Conservation (phyloP, 768 basidiomycete species). For the Asterophora parasitica region DNA sequence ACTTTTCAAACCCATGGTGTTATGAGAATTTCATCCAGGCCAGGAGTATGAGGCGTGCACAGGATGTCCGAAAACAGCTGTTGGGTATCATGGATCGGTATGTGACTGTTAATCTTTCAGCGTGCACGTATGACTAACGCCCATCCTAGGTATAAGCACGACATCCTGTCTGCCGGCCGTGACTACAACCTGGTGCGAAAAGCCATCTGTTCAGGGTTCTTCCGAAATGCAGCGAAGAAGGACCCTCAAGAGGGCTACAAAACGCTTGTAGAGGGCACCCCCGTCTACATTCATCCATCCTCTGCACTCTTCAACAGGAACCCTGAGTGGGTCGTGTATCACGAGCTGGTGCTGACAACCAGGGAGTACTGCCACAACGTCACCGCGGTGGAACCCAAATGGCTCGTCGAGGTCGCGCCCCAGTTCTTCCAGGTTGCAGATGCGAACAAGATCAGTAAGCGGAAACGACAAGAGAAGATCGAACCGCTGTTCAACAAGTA, state of each 20-base stretch:
- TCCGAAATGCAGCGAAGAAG: conserved; percentile 98
- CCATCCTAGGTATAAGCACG: conserved; percentile 82
- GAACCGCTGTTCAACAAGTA: conserved; percentile 95
- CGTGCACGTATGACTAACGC: conserved; percentile 6
- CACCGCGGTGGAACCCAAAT: conserved; percentile 95
- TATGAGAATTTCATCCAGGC: conserved; percentile 99
- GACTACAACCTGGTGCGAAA: conserved; percentile 92
- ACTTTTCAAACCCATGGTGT: conserved; percentile 98
- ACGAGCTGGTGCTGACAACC: conserved; percentile 95
- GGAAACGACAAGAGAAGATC: conserved; percentile 95
- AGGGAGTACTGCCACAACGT: conserved; percentile 92
- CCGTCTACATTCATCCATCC: conserved; percentile 97
- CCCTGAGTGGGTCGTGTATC: conserved; percentile 95
- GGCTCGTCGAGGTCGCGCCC: conserved; percentile 96
- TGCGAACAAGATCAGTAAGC: conserved; percentile 94
- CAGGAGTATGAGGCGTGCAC: conserved; percentile 92
- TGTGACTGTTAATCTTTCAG: conserved; percentile 18
- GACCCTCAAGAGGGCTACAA: conserved; percentile 98
- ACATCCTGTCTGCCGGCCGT: conserved; percentile 85
- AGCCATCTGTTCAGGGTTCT: conserved; percentile 96
- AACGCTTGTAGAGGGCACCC: conserved; percentile 95
- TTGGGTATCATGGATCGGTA: conserved; percentile 98
- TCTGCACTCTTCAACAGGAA: conserved; percentile 95
- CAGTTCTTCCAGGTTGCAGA: conserved; percentile 99
- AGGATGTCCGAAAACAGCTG: conserved; percentile 96